A percentile compares a stretch with the other conserved stretches of the same genome.
phyloP scores from a whole-genome alignment of 192 early-diverging fungal species.

The Coemansia sp. region DNA sequence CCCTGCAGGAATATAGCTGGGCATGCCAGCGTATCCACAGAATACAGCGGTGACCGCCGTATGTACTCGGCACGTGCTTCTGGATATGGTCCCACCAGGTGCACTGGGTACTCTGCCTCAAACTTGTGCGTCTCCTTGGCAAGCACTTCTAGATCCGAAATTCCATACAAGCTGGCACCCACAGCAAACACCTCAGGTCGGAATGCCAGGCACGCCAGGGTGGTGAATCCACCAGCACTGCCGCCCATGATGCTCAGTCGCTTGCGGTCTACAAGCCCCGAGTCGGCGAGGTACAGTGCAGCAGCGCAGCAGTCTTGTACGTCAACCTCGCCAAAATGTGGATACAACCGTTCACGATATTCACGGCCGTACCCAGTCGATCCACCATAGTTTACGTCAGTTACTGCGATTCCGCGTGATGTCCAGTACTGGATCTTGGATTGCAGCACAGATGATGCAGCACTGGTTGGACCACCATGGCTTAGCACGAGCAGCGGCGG shows the following conservation, averaged over 20 bases:
- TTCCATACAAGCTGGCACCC: slow-evolving; percentile 69
- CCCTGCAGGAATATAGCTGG: slow-evolving; percentile 77
- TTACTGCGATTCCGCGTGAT: slow-evolving; percentile 71
- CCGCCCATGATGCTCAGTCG: slow-evolving; percentile 68
- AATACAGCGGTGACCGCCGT: slow-evolving; percentile 65
- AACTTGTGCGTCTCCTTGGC: slow-evolving; percentile 77
- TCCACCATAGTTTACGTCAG: slow-evolving; percentile 79
- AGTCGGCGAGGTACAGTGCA: slow-evolving; percentile 60
- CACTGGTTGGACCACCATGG: slow-evolving; percentile 72
- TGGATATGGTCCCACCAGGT: slow-evolving; percentile 65
- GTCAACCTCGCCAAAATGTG: slow-evolving; percentile 74
- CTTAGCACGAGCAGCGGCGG: slow-evolving; percentile 70
- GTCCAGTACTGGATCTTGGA: slow-evolving; percentile 72
- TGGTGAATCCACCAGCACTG: slow-evolving; percentile 71
- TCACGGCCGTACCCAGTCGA: slow-evolving; percentile 72
- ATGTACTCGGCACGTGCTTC: slow-evolving; percentile 58
- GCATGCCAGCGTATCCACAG: slow-evolving; percentile 59
- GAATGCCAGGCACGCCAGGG: slow-evolving; percentile 66
- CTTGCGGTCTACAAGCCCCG: slow-evolving; percentile 59
- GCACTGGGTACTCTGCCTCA: slow-evolving; percentile 63
- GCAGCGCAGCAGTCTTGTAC: slow-evolving; percentile 75
- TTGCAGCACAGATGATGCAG: slow-evolving; percentile 41
- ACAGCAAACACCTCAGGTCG: slow-evolving; percentile 70
- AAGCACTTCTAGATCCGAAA: slow-evolving; percentile 67
- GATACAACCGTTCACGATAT: slow-evolving; percentile 69